A percentile compares a stretch with the other conserved stretches of the same genome.
phyloP scores from a whole-genome alignment of 2,329 filamentous ascomycete genomes.

The Aureobasidium sp. region DNA sequence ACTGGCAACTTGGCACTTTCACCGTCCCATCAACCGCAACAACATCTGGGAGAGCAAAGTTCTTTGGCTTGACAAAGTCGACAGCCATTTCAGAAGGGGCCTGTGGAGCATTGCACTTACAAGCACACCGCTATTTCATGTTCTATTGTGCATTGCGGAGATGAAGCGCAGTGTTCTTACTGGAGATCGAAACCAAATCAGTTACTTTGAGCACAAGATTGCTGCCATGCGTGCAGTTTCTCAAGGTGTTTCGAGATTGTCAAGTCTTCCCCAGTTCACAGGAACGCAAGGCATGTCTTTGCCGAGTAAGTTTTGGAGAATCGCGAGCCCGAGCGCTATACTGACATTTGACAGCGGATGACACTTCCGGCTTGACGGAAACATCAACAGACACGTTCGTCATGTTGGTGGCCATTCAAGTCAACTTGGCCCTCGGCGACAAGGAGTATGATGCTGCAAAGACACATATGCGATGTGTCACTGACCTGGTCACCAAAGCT shows the following conservation, averaged over 20 bases:
- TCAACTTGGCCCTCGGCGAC: conserved; percentile 5
- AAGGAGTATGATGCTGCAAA: conserved; percentile 13
- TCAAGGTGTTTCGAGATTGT: conserved; percentile 5
- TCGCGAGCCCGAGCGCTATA: neutral
- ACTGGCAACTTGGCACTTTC: conserved; percentile 11
- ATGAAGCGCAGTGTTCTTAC: conserved; percentile 12
- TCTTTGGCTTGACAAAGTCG: conserved; percentile 14
- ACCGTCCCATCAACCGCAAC: conserved; percentile 8
- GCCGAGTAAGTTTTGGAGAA: neutral
- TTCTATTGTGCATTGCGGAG: conserved; percentile 7
- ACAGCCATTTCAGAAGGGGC: conserved; percentile 2
- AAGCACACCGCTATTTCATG: conserved; percentile 9
- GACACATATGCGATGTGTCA: conserved; percentile 7
- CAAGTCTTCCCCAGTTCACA: conserved; percentile 6
- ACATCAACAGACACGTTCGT: conserved; percentile 9
- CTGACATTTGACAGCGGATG: neutral
- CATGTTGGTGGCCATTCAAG: conserved; percentile 12
- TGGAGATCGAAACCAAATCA: conserved; percentile 12
- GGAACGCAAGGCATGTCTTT: neutral
- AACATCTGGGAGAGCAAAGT: conserved; percentile 14
- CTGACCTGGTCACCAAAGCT: neutral
- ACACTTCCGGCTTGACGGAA: neutral
- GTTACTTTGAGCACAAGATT: conserved; percentile 13
- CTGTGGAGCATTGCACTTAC: conserved; percentile 11
- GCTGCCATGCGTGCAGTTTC: conserved; percentile 13